Base-by-base conservation (phyloP, 2,329 filamentous ascomycete genomes). In the Cladosporium oxysporum region DNA sequence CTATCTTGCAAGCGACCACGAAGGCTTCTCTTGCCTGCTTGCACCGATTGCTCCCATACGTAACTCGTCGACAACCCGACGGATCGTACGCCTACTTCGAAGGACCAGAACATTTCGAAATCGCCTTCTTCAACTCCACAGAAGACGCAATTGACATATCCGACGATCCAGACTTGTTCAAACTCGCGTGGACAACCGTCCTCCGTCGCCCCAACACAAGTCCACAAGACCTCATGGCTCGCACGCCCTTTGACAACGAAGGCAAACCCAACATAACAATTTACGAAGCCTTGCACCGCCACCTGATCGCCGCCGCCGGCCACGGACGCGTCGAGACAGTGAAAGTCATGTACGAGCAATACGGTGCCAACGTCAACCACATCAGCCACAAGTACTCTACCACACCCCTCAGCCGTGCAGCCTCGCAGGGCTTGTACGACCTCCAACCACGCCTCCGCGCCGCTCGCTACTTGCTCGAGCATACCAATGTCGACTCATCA, bases 301-400 rank as follows among this genome's bases (percentile, higher is more conserved):
- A 10, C 26, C 47, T 61, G 10, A 61, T 50, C 14, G 18, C 21
- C 31, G 58, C 58, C 31, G 18, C 41, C 5, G 37, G 41, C 14
- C 58, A 47, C 7, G 58, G 58, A 7, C 41, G 58, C 18, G 7
- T 50, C 58, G 58, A 49, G 18, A 61, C 44, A n/a, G n/a, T 47
- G 4, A 61, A 61, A 29, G 10, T 41, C 5, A 61, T 61, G 6
- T 14, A 2, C 28, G 58, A 61, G 12, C n/a, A 28, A 2, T 61
- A 61, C n/a, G 29, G 28, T 18, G 58, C 18, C 1, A 29, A 61
- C 11, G 37, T 61, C 18, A 61, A 61, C n/a, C 41, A 50, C 33
- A 10, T 44, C 44, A 31, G 37, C n/a, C 37, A 50, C 18, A 33
- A 61, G 1, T 55, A 21, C 10, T 55, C 29, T 8, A 55, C 7